A percentile compares a stretch with the other conserved stretches of the same genome.
Evolutionary conservation across 2,329 filamentous ascomycete genomes (phyloP).

Genomic region (Piedraia hortae): DNA sequence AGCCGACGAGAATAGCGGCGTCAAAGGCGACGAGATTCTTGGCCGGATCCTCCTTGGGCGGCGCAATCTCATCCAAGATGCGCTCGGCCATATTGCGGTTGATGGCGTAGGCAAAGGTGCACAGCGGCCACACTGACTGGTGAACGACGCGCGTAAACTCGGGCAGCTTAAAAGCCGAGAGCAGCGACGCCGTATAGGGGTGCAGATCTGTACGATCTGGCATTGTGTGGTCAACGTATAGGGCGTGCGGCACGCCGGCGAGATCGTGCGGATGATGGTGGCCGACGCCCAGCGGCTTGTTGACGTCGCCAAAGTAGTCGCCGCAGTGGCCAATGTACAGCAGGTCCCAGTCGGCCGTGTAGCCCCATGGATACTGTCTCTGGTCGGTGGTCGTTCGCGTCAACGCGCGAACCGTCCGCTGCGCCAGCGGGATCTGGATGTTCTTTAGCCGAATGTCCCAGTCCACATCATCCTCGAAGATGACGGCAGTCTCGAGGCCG

Average conservation of each 20-base stretch:
- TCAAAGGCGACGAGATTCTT: constrained; percentile 14
- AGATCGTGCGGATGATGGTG: constrained; percentile 11
- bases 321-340: constrained; percentile 17
- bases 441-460: constrained; percentile 18
- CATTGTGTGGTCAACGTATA: constrained; percentile 14
- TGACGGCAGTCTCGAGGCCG: constrained; percentile 16
- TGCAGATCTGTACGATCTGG: constrained; percentile 13
- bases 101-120: constrained; percentile 18
- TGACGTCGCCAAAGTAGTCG: constrained; percentile 13
- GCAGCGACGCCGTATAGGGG: constrained; percentile 14
- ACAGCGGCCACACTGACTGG: constrained; percentile 17
- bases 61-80: constrained; percentile 14
- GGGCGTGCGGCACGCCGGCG: constrained; percentile 11
- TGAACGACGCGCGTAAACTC: constrained; percentile 15
- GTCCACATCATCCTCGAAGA: constrained; percentile 20
- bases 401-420: constrained; percentile 2
- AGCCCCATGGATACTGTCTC: constrained; percentile 11
- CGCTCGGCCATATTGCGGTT: constrained; percentile 13
- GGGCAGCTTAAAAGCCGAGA: constrained; percentile 13
- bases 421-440: constrained; percentile 12
- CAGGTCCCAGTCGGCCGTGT: constrained; percentile 13
- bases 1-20: constrained; percentile 13
- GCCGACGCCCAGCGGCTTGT: constrained; percentile 12
- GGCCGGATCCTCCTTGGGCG: constrained; percentile 11
- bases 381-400: constrained; percentile 13